phyloP scores from a whole-genome alignment of 768 basidiomycete species.

The Agrocybe pediades region DNA sequence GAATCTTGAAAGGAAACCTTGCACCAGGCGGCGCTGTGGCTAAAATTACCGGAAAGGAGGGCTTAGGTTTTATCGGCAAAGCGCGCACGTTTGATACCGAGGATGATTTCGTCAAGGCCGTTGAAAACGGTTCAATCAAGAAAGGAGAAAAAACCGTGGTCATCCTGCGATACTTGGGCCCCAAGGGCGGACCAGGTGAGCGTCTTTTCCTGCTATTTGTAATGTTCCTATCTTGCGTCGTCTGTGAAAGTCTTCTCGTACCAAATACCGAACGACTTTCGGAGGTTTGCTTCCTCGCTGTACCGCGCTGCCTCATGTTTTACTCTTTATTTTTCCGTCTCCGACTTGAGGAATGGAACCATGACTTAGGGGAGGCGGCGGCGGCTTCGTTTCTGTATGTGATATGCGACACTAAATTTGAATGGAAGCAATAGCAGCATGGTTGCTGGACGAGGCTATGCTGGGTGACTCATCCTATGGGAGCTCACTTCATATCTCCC shows the following conservation, averaged over 20 bases:
- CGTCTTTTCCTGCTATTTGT: slow-evolving; percentile 10
- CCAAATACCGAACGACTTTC: neutral
- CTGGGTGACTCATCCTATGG: neutral
- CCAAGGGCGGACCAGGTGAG: slow-evolving; percentile 93
- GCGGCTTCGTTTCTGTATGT: neutral
- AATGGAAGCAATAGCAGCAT: neutral
- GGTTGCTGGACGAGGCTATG: neutral
- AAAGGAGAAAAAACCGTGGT: slow-evolving; percentile 97
- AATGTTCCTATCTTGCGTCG: slow-evolving; percentile 8
- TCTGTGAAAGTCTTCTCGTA: neutral
- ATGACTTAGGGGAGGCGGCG: neutral
- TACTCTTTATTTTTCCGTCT: neutral
- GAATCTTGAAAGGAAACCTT: slow-evolving; percentile 89
- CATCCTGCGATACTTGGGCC: slow-evolving; percentile 93
- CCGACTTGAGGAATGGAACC: neutral
- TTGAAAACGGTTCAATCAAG: slow-evolving; percentile 86
- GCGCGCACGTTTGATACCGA: slow-evolving; percentile 93
- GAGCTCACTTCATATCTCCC: neutral
- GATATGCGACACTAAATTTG: neutral
- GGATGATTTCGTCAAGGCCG: slow-evolving; percentile 83
- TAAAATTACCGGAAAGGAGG: slow-evolving; percentile 97
- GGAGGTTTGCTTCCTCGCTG: neutral
- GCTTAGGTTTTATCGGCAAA: slow-evolving; percentile 85
- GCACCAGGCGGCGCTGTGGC: slow-evolving; percentile 96
- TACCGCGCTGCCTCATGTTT: neutral